phyloP scores from a whole-genome alignment of 371 early-diverging fungal species.

The Mortierella polycephala region DNA sequence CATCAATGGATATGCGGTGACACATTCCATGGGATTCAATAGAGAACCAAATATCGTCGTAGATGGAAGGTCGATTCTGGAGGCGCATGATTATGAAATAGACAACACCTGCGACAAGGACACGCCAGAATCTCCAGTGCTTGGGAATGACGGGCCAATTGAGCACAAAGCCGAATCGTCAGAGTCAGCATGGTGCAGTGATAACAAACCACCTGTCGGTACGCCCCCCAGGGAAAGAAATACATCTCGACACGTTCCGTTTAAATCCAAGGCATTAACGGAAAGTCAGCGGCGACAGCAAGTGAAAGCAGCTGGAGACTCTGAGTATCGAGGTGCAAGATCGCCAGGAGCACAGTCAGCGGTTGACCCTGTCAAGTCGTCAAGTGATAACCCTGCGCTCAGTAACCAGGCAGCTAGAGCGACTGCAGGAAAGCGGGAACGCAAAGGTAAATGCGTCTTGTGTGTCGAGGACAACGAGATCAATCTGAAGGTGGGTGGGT shows the following conservation, averaged over 20 bases:
- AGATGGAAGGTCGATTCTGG: constrained; percentile 7
- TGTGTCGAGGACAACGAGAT: constrained; percentile 53
- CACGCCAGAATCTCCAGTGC: constrained; percentile 15
- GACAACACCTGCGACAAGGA: constrained; percentile 36
- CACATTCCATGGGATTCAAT: neutral
- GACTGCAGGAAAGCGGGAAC: constrained; percentile 43
- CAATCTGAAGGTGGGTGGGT: constrained; percentile 31
- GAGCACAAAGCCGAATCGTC: neutral
- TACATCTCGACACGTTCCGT: no score
- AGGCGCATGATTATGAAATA: constrained; percentile 25
- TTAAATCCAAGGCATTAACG: no score
- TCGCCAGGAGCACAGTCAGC: neutral
- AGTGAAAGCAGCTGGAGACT: neutral
- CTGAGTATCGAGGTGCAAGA: neutral
- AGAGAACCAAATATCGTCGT: constrained; percentile 16
- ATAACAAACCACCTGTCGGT: neutral
- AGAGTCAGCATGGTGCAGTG: neutral
- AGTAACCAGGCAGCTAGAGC: constrained; percentile 37
- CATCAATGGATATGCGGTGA: neutral
- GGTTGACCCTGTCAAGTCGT: constrained; percentile 6
- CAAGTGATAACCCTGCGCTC: constrained; percentile 20
- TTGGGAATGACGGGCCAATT: neutral
- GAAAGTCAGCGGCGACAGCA: neutral
- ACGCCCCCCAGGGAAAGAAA: no score
- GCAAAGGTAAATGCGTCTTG: constrained; percentile 41